phyloP scores from a whole-genome alignment of 2,329 filamentous ascomycete species.

The Arthrobotrys iridis region DNA sequence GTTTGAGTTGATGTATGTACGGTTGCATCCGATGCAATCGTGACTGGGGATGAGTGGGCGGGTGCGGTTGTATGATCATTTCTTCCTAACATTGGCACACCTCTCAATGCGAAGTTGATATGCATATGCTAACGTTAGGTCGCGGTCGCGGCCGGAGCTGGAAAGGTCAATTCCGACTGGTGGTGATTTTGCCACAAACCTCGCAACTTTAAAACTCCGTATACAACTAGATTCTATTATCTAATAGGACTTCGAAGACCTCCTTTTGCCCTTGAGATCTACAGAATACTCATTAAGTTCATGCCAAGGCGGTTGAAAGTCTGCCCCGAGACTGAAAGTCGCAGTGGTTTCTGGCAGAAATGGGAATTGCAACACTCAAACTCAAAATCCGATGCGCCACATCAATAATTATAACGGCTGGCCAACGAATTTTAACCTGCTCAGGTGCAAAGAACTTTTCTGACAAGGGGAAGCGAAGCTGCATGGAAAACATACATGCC shows the following conservation, averaged over 20 bases:
- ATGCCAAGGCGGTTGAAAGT: constrained; percentile 31
- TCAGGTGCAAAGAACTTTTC: background rate
- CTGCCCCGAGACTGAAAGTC: background rate
- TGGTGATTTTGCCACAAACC: background rate
- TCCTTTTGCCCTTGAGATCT: background rate
- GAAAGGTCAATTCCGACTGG: no score
- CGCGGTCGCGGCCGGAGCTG: no score
- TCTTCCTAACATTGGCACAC: no score
- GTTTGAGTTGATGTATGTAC: no score
- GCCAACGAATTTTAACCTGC: constrained; percentile 20
- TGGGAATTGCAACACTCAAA: background rate
- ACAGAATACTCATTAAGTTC: background rate
- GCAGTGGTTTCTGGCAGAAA: background rate
- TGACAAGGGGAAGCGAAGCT: constrained; percentile 28
- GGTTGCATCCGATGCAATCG: no score
- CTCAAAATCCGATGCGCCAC: background rate
- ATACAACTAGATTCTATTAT: background rate
- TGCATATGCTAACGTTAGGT: no score
- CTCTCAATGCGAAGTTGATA: no score
- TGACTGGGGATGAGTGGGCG: no score
- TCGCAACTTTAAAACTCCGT: background rate
- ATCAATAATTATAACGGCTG: no score
- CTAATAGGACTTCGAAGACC: background rate
- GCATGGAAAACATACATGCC: constrained; percentile 10
- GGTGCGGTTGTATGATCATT: no score